Conservation (phyloP, 495 filamentous ascomycete species). For the Penicillium parvum region DNA sequence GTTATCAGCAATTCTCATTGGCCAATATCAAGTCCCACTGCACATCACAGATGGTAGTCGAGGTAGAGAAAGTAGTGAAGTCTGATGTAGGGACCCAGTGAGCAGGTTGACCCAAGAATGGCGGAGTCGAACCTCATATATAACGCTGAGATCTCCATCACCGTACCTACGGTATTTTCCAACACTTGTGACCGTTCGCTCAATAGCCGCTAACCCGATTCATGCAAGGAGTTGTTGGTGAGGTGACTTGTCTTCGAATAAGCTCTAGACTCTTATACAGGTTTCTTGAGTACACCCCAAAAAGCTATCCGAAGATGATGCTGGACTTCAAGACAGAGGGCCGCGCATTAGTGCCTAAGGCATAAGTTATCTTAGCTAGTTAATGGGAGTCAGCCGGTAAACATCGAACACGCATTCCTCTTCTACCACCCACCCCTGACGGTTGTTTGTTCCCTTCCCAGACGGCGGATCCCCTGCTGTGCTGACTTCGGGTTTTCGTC, state of each 20-base stretch:
- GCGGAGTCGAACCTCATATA: not conserved
- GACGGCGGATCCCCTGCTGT: no score
- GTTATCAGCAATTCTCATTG: constrained; percentile 4
- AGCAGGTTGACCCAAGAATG: not conserved
- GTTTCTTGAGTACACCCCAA: not conserved
- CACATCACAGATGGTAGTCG: not conserved
- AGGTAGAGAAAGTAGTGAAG: not conserved
- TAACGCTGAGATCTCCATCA: not conserved
- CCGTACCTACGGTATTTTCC: not conserved
- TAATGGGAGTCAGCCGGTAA: no score
- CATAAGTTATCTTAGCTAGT: no score
- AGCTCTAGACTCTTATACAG: constrained; percentile 2
- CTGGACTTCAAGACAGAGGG: not conserved
- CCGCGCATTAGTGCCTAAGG: no score
- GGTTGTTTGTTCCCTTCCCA: no score
- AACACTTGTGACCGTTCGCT: not conserved
- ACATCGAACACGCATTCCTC: no score
- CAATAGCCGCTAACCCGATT: not conserved
- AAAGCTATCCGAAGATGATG: constrained; percentile 2
- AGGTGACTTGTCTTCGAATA: not conserved
- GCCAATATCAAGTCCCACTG: constrained; percentile 1
- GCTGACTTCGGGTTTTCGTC: constrained; percentile 8
- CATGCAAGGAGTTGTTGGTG: not conserved
- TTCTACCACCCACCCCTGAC: no score
- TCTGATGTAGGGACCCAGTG: not conserved